Base-by-base conservation (phyloP, 352 stramenopile species). In the Aphanomyces stellatus region DNA sequence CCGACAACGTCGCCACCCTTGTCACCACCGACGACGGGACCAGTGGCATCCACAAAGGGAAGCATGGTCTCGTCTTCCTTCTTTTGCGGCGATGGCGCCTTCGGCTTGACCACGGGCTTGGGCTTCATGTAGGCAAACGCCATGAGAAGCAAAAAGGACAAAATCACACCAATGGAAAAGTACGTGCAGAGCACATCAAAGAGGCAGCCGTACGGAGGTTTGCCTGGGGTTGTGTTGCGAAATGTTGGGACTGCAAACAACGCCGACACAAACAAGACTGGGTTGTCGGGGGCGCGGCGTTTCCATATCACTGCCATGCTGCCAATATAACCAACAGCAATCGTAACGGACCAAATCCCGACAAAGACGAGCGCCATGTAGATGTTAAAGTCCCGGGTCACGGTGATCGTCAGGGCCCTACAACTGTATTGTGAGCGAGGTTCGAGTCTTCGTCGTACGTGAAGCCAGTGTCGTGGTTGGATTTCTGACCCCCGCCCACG, bases 121-220 rank as follows among this genome's bases (percentile, higher is more conserved):
- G 42, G 42, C 30, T 64, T 64, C 13, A 64, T 64, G 34, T 64
- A 64, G 15, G 42, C 37, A 7, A 64, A 35, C 37, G 56, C 56
- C 25, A 64, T 34, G 7, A 37, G 17, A 5, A 64, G 22, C n/a
- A 64, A 34, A 24, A 48, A 64, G 8, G 37, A 51, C n/a, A 64
- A 31, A 43, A 64, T 64, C 56, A 64, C 37, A 13, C 31, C 37
- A 34, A 64, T 64, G 15, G 27, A 22, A 51, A 64, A 64, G 56
- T 64, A 64, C 37, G 56, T 64, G 28, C 56, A 64, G 13, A 37
- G 42, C 7, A 64, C 37, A 24, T 64, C 56, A 51, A 64, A 64
- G 31, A 64, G 33, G 42, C 56, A 64, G 15, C 56, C 56, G 28
- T 64, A 64, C 37, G 56, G 56, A 13, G 56, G 56, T 28, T 51